Evolutionary conservation across 177 flowering plant species (phyloP).

Genomic region (Vitis hybrid): DNA sequence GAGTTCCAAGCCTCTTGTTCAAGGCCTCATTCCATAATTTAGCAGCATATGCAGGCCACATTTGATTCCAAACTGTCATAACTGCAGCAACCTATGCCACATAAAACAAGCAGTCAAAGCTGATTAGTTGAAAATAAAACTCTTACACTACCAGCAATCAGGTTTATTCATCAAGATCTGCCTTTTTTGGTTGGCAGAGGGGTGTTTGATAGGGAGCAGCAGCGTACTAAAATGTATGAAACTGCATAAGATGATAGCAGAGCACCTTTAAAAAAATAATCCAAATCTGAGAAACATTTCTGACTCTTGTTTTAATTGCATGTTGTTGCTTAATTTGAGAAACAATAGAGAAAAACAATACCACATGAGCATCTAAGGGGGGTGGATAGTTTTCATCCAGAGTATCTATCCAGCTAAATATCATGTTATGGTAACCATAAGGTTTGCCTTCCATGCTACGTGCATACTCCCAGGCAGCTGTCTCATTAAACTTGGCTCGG

Average conservation of each 20-base stretch:
- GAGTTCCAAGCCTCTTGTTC: slow-evolving; percentile 89
- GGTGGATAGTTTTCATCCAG: slow-evolving; percentile 76
- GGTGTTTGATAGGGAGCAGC: too few relatives aligned
- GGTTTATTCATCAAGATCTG: too few relatives aligned
- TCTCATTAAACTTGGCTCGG: slow-evolving; percentile 82
- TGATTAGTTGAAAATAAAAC: background rate
- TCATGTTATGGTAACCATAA: slow-evolving; percentile 94
- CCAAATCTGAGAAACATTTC: too few relatives aligned
- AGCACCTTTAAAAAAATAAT: too few relatives aligned
- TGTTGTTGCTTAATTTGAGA: too few relatives aligned
- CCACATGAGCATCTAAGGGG: slow-evolving; percentile 95
- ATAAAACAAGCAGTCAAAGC: background rate
- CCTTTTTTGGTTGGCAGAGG: too few relatives aligned
- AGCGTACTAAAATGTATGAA: too few relatives aligned
- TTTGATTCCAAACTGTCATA: slow-evolving; percentile 89
- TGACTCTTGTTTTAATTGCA: too few relatives aligned
- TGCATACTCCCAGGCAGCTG: slow-evolving; percentile 99
- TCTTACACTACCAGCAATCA: background rate
- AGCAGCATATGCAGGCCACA: slow-evolving; percentile 88
- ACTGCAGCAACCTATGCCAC: slow-evolving; percentile 80
- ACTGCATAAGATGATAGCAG: too few relatives aligned
- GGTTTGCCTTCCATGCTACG: slow-evolving; percentile 75
- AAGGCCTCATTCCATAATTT: slow-evolving; percentile 98
- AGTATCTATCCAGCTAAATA: slow-evolving; percentile 99
- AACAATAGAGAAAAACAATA: slow-evolving; percentile 20